Evolutionary conservation across 2,329 filamentous ascomycete genomes (phyloP), one percentile per base, ranked within the genome.

Genomic region (Fusarium devonianum): DNA sequence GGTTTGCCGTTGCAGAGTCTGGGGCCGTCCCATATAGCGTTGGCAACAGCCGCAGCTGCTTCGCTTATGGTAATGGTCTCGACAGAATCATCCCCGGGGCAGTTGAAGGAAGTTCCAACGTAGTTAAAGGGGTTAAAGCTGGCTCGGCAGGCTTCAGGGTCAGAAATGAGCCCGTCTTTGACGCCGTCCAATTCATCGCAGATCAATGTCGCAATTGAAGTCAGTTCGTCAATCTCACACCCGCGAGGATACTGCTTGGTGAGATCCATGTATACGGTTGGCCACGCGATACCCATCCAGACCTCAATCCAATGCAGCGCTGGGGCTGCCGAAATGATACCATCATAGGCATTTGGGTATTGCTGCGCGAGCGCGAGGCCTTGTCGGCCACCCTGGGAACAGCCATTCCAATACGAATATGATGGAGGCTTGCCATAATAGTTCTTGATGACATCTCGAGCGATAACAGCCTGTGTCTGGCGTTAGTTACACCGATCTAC

Each of bases 141-240:
- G 1, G 18, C 21, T 9, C 48, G 43, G 11, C 35, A 45, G 3
- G 14, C 48, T 1, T 37, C 50, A 4, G 50, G 41, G 11, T 64
- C 53, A 2, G 57, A 42, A 25, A 67, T 60, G 21, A 65, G 41
- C 0, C 64, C 63, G 22, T 66, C 65, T 3, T 43, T 25, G 2
- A 60, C 53, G 11, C 64, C 61, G 30, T 67, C 64, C 2, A 57
- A 29, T 2, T 34, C 50, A 14, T 67, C 65, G 23, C 65, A 67
- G 6, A 22, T 36, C 2, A 17, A 19, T 1, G 39, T 35, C 0
- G 57, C 54, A 9, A 41, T 29, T 3, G 21, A 8, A 2, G 38
- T 41, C 5, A 60, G 14, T 4, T 43, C 22, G 8, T 29, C 34
- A 4, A 60, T 41, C 19, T 60, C 54, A 14, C 57, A 58, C 1